Conservation (phyloP, 1,284 basidiomycete genomes). For the Trichosporon faecale region DNA sequence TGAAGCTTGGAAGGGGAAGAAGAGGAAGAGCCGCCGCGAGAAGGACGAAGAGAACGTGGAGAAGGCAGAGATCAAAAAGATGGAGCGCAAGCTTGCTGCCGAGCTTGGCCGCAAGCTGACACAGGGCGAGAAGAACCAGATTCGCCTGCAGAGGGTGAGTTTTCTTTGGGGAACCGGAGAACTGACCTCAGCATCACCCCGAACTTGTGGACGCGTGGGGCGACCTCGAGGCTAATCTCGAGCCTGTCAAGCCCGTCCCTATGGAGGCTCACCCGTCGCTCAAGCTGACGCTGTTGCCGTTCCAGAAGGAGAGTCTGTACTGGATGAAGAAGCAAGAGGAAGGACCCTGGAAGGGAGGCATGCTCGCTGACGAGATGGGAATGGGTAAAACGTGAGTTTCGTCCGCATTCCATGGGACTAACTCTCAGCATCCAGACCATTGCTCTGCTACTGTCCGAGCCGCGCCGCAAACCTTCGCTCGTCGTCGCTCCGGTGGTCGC, state of each 20-base stretch:
- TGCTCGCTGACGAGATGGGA: constrained; percentile 74
- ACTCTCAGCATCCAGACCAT: constrained; percentile 86
- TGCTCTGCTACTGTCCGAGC: constrained; percentile 70
- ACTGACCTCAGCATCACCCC: constrained; percentile 51
- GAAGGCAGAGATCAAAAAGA: constrained; percentile 43
- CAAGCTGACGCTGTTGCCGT: constrained; percentile 62
- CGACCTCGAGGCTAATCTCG: constrained; percentile 67
- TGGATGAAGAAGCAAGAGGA: constrained; percentile 97
- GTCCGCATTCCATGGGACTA: no score
- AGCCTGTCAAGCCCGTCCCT: constrained; percentile 64
- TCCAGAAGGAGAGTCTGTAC: constrained; percentile 84
- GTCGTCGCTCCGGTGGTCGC: constrained; percentile 96
- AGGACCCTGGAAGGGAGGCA: constrained; percentile 82
- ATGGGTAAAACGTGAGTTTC: constrained; percentile 78
- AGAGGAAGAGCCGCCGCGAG: constrained; percentile 18
- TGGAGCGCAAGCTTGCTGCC: constrained; percentile 57
- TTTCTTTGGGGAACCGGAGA: constrained; percentile 6
- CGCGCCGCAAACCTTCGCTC: constrained; percentile 71
- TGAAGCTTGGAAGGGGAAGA: constrained; percentile 15
- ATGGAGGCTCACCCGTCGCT: constrained; percentile 76
- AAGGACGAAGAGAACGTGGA: constrained; percentile 17
- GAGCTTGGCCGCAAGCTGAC: constrained; percentile 70
- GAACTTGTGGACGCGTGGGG: constrained; percentile 87
- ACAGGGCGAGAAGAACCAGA: constrained; percentile 71
- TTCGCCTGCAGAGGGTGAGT: constrained; percentile 60